phyloP scores from a whole-genome alignment of 192 early-diverging fungal species.

The Umbelopsis vinacea region DNA sequence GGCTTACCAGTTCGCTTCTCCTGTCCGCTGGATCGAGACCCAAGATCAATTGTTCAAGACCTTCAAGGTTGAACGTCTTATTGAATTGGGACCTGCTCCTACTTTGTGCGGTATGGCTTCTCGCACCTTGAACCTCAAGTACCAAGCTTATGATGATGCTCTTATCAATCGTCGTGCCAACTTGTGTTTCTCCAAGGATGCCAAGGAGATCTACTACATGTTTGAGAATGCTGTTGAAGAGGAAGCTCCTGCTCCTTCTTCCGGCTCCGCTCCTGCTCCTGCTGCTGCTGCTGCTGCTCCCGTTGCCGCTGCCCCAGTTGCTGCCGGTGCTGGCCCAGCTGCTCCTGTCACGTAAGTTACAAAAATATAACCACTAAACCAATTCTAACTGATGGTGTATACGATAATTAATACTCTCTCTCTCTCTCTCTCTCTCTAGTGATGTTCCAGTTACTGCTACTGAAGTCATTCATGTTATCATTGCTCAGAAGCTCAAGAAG shows the following conservation, averaged over 20 bases:
- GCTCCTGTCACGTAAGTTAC: conserved; percentile 55
- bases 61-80: conserved; percentile 82
- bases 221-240: conserved; percentile 74
- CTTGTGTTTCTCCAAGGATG: conserved; percentile 87
- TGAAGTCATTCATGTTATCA: conserved; percentile 82
- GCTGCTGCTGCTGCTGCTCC: conserved; percentile 51
- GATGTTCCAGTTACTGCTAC: conserved; percentile 83
- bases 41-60: conserved; percentile 85
- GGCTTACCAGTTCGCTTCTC: conserved; percentile 91
- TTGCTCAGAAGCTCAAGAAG: conserved; percentile 93
- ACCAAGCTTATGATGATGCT: conserved; percentile 94
- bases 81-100: conserved; percentile 90
- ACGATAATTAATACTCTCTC: conserved; percentile 10
- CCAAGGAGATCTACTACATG: conserved; percentile 93
- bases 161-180: conserved; percentile 89
- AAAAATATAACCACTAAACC: no score
- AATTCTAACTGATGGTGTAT: no score
- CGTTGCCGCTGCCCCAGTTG: conserved; percentile 53
- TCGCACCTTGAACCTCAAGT: conserved; percentile 95
- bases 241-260: conserved; percentile 47
- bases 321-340: conserved; percentile 56
- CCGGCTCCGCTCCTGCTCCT: conserved; percentile 47
- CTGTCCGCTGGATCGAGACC: conserved; percentile 95
- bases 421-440: conserved; percentile 26
- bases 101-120: conserved; percentile 93